These are phyloP conservation scores for Teratosphaeria zuluensis DNA, from an alignment of 2,329 filamentous ascomycete species.

Conservation along the genomic window DNA sequence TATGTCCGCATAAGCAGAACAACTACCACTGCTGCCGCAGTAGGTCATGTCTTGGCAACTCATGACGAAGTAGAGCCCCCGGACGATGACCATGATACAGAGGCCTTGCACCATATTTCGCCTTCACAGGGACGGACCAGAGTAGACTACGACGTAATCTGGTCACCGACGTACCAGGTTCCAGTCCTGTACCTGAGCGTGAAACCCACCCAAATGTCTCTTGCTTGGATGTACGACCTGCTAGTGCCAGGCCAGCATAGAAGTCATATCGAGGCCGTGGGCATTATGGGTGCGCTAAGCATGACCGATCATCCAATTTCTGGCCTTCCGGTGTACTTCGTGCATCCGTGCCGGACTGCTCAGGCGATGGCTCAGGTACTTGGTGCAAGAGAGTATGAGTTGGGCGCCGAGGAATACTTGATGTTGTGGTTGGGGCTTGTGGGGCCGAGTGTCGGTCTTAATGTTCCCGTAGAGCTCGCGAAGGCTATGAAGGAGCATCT, in stretches of 20 bases:
- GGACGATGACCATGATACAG: neutral
- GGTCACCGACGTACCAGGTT: slow-evolving; percentile 36
- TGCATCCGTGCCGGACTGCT: slow-evolving; percentile 85
- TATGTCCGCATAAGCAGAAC: neutral
- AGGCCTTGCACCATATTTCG: neutral
- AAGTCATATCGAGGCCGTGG: slow-evolving; percentile 24
- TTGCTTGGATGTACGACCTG: slow-evolving; percentile 25
- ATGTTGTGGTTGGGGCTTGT: slow-evolving; percentile 84
- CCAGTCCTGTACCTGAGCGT: slow-evolving; percentile 35
- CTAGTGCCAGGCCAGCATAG: slow-evolving; percentile 27
- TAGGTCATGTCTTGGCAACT: neutral
- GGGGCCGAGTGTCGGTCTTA: slow-evolving; percentile 68
- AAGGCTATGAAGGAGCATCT: neutral
- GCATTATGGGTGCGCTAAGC: slow-evolving; percentile 24
- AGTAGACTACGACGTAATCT: slow-evolving; percentile 30
- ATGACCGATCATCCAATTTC: slow-evolving; percentile 66
- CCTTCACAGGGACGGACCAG: neutral
- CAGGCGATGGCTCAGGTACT: slow-evolving; percentile 58
- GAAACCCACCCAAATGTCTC: slow-evolving; percentile 10
- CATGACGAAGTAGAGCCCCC: neutral
- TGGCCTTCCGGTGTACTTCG: slow-evolving; percentile 71
- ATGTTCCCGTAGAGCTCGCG: slow-evolving; percentile 15
- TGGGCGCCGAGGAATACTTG: slow-evolving; percentile 57
- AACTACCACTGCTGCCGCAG: neutral
- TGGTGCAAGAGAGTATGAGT: slow-evolving; percentile 9